These are phyloP conservation scores for Pleurotus citrinopileatus DNA, from an alignment of 768 basidiomycete genomes.

Conservation along the genomic window DNA sequence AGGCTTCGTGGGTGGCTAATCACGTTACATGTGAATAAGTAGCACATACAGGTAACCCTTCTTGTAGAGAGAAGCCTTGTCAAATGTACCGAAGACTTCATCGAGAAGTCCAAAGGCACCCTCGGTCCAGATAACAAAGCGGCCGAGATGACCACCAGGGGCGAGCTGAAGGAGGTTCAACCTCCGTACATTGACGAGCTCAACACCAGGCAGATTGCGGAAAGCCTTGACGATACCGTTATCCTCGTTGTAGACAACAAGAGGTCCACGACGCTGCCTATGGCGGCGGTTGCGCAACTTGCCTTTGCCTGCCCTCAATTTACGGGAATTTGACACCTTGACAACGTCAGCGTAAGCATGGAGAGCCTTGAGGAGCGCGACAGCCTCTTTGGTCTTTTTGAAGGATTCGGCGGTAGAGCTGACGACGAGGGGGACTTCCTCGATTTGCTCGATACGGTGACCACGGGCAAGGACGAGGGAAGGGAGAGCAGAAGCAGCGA, in stretches of 20 bases:
- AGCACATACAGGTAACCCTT: conserved; percentile 74
- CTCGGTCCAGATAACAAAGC: conserved; percentile 99
- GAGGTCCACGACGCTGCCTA: conserved; percentile 95
- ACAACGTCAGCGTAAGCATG: conserved; percentile 89
- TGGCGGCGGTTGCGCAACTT: conserved; percentile 97
- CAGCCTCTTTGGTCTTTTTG: conserved; percentile 96
- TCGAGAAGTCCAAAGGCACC: conserved; percentile 90
- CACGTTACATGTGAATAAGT: neutral
- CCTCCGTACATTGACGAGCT: conserved; percentile 89
- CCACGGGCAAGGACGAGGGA: conserved; percentile 98
- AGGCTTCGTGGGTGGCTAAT: neutral
- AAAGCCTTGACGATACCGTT: conserved; percentile 97
- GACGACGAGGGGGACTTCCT: conserved; percentile 95
- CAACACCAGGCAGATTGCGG: conserved; percentile 98
- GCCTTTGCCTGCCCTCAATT: conserved; percentile 95
- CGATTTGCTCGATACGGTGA: conserved; percentile 96
- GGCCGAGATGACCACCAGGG: conserved; percentile 98
- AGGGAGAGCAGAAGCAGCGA: conserved; percentile 96
- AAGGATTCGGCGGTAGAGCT: conserved; percentile 76
- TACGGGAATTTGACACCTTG: conserved; percentile 97
- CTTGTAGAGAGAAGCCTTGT: conserved; percentile 83
- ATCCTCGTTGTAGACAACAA: conserved; percentile 96
- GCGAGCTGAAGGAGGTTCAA: conserved; percentile 99
- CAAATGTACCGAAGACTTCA: conserved; percentile 93
- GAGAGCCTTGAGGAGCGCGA: conserved; percentile 87